Conservation (phyloP, 148 eudicot genomes). For the Hydrangea macrophylla region DNA sequence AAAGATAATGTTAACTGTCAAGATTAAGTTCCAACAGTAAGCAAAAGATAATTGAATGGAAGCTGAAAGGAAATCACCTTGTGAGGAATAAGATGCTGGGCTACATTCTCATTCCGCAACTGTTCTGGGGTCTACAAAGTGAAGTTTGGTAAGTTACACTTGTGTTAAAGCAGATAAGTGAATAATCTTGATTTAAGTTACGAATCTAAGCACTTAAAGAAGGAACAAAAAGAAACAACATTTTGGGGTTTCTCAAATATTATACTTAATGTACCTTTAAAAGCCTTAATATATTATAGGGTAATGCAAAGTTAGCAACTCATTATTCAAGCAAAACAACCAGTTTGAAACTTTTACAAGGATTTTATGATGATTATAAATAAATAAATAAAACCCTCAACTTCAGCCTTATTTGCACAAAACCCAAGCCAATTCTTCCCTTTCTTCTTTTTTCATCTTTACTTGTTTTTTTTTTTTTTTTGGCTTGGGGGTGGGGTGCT, state of each 20-base stretch:
- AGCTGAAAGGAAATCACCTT: constrained; percentile 45
- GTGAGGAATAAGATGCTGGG: constrained; percentile 79
- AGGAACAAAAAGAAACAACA: neutral
- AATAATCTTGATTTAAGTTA: neutral
- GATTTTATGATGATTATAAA: neutral
- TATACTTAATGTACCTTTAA: neutral
- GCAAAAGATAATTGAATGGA: neutral
- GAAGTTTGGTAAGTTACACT: constrained; percentile 17
- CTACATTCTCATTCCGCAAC: constrained; percentile 73
- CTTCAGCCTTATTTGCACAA: neutral
- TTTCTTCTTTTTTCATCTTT: neutral
- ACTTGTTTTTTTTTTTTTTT: no score
- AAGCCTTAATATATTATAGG: neutral
- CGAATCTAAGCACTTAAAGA: neutral
- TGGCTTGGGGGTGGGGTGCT: no score
- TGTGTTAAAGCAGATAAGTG: neutral
- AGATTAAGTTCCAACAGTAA: neutral
- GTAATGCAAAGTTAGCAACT: no score
- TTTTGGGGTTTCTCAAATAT: neutral
- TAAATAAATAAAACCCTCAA: neutral
- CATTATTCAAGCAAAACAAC: neutral
- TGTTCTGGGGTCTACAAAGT: constrained; percentile 72
- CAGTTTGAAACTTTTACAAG: no score
- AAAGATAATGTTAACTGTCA: constrained; percentile 7
- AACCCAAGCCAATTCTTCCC: neutral